Percentiles rank a stretch among this genome's conserved stretches.
phyloP scores from a whole-genome alignment of 495 filamentous ascomycete species.

The Podospora tetraspora region DNA sequence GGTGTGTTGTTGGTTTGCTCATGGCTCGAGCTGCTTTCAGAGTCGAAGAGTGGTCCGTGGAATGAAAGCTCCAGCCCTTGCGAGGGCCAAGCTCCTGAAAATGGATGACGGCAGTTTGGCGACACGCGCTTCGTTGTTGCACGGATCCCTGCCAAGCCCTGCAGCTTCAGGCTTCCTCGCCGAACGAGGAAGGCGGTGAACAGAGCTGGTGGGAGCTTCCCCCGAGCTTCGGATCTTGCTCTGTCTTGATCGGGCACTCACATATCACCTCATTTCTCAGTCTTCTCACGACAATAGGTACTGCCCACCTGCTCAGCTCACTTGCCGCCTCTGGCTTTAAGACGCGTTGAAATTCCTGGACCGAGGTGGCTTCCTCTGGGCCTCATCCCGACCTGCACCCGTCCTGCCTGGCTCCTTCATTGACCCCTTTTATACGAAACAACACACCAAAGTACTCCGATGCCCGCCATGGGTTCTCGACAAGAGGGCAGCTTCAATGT shows the following conservation, averaged over 20 bases:
- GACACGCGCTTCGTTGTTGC: neutral
- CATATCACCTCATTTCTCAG: neutral
- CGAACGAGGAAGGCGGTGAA: constrained; percentile 25
- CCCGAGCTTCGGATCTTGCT: neutral
- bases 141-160: neutral
- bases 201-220: neutral
- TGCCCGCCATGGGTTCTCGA: constrained; percentile 25
- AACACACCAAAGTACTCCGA: neutral
- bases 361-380: neutral
- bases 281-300: neutral
- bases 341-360: neutral
- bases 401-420: neutral
- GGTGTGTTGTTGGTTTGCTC: neutral
- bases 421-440: neutral
- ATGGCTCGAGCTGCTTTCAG: neutral
- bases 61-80: neutral
- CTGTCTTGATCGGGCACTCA: neutral
- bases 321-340: neutral
- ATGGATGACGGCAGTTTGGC: neutral
- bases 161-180: neutral
- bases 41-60: neutral
- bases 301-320: neutral
- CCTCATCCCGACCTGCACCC: neutral
- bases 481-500: constrained; percentile 34
- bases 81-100: neutral